Percentiles rank a stretch among this genome's conserved stretches.
phyloP scores from a whole-genome alignment of 2,329 filamentous ascomycete species.

The Cordyceps militaris region DNA sequence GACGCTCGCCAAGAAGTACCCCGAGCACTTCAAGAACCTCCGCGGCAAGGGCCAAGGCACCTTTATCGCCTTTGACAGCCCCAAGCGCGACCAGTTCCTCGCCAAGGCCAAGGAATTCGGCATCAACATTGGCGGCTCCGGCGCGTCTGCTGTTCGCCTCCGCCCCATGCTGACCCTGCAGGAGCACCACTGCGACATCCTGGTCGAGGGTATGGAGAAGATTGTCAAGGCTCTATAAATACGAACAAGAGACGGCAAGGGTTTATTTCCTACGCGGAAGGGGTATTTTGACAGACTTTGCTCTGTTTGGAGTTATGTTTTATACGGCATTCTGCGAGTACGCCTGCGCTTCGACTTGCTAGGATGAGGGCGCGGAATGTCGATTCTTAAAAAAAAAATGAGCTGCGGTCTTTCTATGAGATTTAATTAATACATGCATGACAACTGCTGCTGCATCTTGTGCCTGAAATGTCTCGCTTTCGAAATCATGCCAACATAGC shows the following conservation, averaged over 20 bases:
- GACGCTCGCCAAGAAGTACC: constrained; percentile 61
- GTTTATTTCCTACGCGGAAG: not conserved
- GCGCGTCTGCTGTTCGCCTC: constrained; percentile 66
- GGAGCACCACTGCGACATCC: constrained; percentile 80
- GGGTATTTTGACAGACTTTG: not conserved
- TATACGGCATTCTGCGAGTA: not conserved
- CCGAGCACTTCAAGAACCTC: constrained; percentile 72
- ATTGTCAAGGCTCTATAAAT: constrained; percentile 44
- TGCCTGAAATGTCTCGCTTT: too few species aligned
- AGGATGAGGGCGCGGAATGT: not conserved
- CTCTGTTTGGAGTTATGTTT: not conserved
- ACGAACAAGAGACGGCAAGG: not conserved
- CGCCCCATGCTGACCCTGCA: constrained; percentile 91
- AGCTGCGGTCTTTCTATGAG: too few species aligned
- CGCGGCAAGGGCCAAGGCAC: constrained; percentile 84
- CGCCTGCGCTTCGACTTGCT: not conserved
- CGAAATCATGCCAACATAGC: too few species aligned
- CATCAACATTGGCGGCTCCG: constrained; percentile 82
- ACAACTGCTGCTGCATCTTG: too few species aligned
- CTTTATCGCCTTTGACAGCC: constrained; percentile 87
- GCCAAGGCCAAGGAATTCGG: constrained; percentile 71
- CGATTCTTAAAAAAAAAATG: not conserved
- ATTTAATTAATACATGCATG: too few species aligned
- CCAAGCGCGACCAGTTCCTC: constrained; percentile 71
- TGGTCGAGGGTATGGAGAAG: constrained; percentile 73